Conservation (phyloP, 2,329 filamentous ascomycete genomes). For the Sclerotiophoma versabilis region DNA sequence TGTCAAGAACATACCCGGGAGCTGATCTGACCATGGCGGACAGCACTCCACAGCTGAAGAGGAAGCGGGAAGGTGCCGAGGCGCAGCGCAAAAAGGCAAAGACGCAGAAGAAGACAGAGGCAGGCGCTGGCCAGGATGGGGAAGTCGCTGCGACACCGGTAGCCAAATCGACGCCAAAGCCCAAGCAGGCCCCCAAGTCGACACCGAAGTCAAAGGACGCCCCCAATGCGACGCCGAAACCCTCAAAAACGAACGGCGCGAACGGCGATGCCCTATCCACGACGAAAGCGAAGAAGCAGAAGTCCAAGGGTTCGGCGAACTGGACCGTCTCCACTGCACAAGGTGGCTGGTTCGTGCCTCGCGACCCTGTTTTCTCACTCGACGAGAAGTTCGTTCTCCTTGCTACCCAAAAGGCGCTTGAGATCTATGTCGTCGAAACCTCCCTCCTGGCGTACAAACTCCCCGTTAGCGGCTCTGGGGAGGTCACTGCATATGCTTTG, state of each 20-base stretch:
- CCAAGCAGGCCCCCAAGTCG: slow-evolving; percentile 20
- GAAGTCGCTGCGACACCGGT: slow-evolving; percentile 15
- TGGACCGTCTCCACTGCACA: slow-evolving; percentile 55
- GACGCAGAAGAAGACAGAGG: slow-evolving; percentile 36
- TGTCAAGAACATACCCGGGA: not conserved
- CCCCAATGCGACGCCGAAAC: slow-evolving; percentile 14
- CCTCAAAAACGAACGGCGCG: slow-evolving; percentile 12
- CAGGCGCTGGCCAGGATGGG: slow-evolving; percentile 23
- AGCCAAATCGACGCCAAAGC: slow-evolving; percentile 22
- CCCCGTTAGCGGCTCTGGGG: slow-evolving; percentile 49
- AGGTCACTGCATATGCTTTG: slow-evolving; percentile 60
- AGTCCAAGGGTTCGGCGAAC: slow-evolving; percentile 24
- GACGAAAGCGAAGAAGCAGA: slow-evolving; percentile 30
- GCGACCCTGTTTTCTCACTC: slow-evolving; percentile 64
- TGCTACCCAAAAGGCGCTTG: slow-evolving; percentile 75
- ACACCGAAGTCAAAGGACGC: slow-evolving; percentile 24
- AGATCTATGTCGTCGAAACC: slow-evolving; percentile 80
- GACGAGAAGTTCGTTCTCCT: slow-evolving; percentile 73
- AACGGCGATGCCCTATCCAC: slow-evolving; percentile 13
- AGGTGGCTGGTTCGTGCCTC: slow-evolving; percentile 63
- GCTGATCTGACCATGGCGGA: slow-evolving; percentile 33
- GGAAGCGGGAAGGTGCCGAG: slow-evolving; percentile 38
- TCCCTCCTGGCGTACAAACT: slow-evolving; percentile 82
- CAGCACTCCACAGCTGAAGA: slow-evolving; percentile 37
- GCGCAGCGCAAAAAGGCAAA: slow-evolving; percentile 40